Percentiles rank a stretch among this genome's conserved stretches.
Evolutionary conservation across 2,329 filamentous ascomycete genomes (phyloP).

Genomic region (Stemphylium vesicarium): DNA sequence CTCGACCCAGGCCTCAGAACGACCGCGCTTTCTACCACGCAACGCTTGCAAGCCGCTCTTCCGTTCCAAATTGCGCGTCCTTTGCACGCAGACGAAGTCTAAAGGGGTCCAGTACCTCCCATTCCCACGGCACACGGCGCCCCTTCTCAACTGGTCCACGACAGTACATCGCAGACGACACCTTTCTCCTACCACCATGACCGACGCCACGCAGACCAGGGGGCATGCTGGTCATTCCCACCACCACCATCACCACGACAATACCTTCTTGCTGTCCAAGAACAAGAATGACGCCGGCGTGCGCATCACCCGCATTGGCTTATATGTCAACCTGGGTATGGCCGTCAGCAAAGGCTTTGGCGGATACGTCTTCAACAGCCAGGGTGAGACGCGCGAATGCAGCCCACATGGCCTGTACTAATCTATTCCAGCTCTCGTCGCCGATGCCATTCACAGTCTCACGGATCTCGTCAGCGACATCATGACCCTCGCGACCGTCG

Average conservation of each 20-base stretch:
- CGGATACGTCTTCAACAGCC: slow-evolving; percentile 93
- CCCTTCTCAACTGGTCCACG: slow-evolving; percentile 40
- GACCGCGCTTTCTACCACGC: slow-evolving; percentile 22
- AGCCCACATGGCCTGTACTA: slow-evolving; percentile 15
- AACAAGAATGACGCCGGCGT: slow-evolving; percentile 94
- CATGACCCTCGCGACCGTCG: slow-evolving; percentile 91
- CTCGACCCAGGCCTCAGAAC: slow-evolving; percentile 26
- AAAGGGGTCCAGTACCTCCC: slow-evolving; percentile 23
- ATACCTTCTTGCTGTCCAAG: slow-evolving; percentile 77
- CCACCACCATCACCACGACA: slow-evolving; percentile 78
- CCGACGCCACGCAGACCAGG: slow-evolving; percentile 37
- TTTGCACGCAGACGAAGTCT: slow-evolving; percentile 39
- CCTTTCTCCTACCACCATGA: slow-evolving; percentile 41
- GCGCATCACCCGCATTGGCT: slow-evolving; percentile 86
- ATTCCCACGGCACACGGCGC: slow-evolving; percentile 8
- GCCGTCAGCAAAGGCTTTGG: slow-evolving; percentile 90
- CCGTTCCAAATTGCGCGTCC: slow-evolving; percentile 37
- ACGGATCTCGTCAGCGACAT: slow-evolving; percentile 95
- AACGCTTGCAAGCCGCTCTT: slow-evolving; percentile 11
- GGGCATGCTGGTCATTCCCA: slow-evolving; percentile 58
- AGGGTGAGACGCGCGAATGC: slow-evolving; percentile 52
- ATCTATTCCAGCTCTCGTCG: slow-evolving; percentile 70
- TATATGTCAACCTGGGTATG: slow-evolving; percentile 92
- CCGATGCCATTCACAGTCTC: slow-evolving; percentile 93
- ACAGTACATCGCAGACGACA: slow-evolving; percentile 41